Evolutionary conservation across 2,329 filamentous ascomycete species (phyloP).

Genomic region (Penicillium sumatraense): DNA sequence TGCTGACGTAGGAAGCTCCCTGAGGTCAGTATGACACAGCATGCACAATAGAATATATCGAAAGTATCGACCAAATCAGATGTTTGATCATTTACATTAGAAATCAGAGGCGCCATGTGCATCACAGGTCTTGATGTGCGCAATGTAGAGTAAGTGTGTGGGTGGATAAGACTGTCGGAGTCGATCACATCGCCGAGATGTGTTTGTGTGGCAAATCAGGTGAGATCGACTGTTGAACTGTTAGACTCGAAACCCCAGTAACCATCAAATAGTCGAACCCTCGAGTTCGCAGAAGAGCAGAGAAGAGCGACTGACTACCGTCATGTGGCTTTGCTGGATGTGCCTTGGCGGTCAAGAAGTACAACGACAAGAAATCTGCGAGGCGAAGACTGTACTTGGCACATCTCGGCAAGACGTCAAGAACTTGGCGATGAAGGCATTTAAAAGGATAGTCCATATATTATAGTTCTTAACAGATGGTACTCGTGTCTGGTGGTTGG

Average conservation of each 20-base stretch:
- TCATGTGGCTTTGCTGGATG: neutral
- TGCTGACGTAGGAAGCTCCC: constrained; percentile 27
- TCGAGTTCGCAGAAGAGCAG: neutral
- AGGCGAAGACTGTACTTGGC: neutral
- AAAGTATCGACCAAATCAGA: neutral
- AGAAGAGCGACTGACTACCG: neutral
- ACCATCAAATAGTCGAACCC: neutral
- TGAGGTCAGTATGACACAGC: constrained; percentile 22
- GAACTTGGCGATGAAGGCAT: neutral
- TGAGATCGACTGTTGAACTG: neutral
- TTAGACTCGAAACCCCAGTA: neutral
- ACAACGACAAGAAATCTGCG: neutral
- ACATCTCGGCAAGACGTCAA: neutral
- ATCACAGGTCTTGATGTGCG: neutral
- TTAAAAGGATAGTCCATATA: neutral
- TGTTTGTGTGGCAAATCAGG: neutral
- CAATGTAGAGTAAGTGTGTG: neutral
- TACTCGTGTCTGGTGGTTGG: neutral
- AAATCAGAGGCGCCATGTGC: neutral
- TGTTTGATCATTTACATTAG: neutral
- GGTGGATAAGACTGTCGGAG: neutral
- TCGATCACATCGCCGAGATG: neutral
- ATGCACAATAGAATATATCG: neutral
- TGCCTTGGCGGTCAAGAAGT: neutral
- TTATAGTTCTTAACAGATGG: neutral